Evolutionary conservation across 2,329 filamentous ascomycete species (phyloP), one percentile per base, ranked within the genome.

Genomic region (Xylariaceae sp.): DNA sequence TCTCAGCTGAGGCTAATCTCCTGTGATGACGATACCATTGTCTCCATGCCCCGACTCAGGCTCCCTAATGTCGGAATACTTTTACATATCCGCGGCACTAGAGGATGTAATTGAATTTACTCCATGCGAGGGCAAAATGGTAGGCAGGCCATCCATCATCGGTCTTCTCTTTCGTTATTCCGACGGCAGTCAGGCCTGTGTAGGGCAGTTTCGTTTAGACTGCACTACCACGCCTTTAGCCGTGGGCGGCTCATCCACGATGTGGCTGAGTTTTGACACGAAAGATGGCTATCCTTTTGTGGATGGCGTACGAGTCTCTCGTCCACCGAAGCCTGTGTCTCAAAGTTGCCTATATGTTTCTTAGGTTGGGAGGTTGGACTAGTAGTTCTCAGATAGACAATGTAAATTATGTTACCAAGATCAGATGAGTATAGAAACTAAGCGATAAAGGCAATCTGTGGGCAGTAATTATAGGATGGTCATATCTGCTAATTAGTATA

Each of bases 341-440:
- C 11, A 23, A 29, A 15, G 5, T 16, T 48, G 27, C n/a, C 27
- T 48, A 15, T 16, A 40, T 24, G 9, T 48, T 11, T 40, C 35
- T 20, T 48, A n/a, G 35, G 6, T 2, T 40, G 27, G 27, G 20
- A 41, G 24, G 20, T 21, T 48, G 27, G 27, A 48, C 23, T 48
- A n/a, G 35, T 40, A 20, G 35, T 48, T 48, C 8, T 32, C 27
- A 13, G 2, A 40, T 2, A 10, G 4, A 2, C 27, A 40, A 24
- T 33, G 20, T 40, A 39, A 40, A 32, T 8, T 48, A 40, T 48
- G n/a, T n/a, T n/a, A n/a, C n/a, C n/a, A n/a, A n/a, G n/a, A n/a
- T n/a, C n/a, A n/a, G n/a, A n/a, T n/a, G n/a, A n/a, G n/a, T n/a
- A n/a, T n/a, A n/a, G n/a, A n/a, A n/a, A n/a, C n/a, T n/a, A n/a